Percentiles rank a stretch among this genome's conserved stretches.
phyloP scores from a whole-genome alignment of 805 yeast species.

The Metschnikowia sp. region DNA sequence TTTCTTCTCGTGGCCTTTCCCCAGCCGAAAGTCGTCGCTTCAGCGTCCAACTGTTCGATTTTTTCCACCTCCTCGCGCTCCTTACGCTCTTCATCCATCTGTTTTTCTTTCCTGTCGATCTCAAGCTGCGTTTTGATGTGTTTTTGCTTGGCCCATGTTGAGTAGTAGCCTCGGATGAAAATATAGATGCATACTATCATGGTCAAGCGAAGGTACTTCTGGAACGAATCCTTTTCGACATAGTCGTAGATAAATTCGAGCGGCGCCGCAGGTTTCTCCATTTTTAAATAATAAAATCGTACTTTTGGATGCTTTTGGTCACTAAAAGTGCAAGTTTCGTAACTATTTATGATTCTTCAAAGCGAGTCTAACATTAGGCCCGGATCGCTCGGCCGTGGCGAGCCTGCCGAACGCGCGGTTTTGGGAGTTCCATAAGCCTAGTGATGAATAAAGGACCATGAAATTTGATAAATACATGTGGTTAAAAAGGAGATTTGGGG shows the following conservation, averaged over 20 bases:
- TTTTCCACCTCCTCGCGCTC: slow-evolving; percentile 26
- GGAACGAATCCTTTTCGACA: slow-evolving; percentile 40
- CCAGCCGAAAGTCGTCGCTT: slow-evolving; percentile 66
- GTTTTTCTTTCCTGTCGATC: slow-evolving; percentile 43
- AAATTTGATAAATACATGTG: too few relatives aligned
- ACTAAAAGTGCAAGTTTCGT: too few relatives aligned
- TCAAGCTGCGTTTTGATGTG: slow-evolving; percentile 48
- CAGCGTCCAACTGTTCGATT: slow-evolving; percentile 30
- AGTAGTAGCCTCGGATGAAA: slow-evolving; percentile 53
- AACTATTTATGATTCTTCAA: too few relatives aligned
- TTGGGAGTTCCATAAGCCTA: too few relatives aligned
- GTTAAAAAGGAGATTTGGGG: too few relatives aligned
- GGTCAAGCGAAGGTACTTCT: slow-evolving; percentile 45
- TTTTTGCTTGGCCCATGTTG: slow-evolving; percentile 53
- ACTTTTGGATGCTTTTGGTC: too few relatives aligned
- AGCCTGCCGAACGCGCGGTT: too few relatives aligned
- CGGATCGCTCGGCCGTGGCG: too few relatives aligned
- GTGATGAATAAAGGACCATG: too few relatives aligned
- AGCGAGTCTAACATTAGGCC: too few relatives aligned
- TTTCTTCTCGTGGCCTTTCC: slow-evolving; percentile 69
- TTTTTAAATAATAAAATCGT: not conserved
- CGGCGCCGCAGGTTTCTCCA: slow-evolving; percentile 6
- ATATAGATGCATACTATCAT: slow-evolving; percentile 58
- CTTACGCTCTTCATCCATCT: slow-evolving; percentile 32
- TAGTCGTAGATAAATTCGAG: slow-evolving; percentile 32